Percentiles rank a stretch among this genome's conserved stretches.
Evolutionary conservation across 2,329 filamentous ascomycete species (phyloP).

Genomic region (Colletotrichum paranaense): DNA sequence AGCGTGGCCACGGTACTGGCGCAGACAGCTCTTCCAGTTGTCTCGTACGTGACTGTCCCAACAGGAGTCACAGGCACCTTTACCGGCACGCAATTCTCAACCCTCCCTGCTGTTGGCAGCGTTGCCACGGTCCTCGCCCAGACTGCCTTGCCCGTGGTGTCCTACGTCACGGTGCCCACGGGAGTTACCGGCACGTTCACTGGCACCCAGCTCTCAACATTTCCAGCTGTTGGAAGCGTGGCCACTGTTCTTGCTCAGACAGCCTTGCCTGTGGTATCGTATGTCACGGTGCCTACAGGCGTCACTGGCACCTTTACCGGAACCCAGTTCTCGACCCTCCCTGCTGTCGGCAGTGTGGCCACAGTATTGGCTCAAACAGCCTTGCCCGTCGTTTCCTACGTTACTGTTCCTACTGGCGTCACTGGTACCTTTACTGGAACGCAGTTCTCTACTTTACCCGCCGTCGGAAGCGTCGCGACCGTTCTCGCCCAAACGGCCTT

Average conservation of each 20-base stretch:
- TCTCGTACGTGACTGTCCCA: neutral
- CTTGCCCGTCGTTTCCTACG: neutral
- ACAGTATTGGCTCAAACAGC: neutral
- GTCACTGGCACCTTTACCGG: constrained; percentile 4
- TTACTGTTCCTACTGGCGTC: neutral
- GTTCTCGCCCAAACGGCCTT: neutral
- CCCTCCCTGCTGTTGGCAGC: neutral
- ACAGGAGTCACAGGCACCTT: constrained; percentile 2
- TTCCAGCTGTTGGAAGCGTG: neutral
- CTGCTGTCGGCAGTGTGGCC: neutral
- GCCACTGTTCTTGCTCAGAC: neutral
- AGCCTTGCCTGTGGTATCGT: neutral
- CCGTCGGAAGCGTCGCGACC: neutral
- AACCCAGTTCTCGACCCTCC: neutral
- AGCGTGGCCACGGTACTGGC: neutral
- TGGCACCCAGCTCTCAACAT: neutral
- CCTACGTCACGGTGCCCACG: neutral
- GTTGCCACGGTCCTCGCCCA: neutral
- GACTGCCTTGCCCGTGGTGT: neutral
- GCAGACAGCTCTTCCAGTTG: neutral
- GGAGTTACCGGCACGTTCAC: constrained; percentile 1
- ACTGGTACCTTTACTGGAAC: constrained; percentile 1
- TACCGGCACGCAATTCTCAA: neutral
- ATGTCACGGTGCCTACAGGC: neutral
- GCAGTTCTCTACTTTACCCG: neutral